Conservation (phyloP, 139 green algal species). For the Nannochloris sp. region DNA sequence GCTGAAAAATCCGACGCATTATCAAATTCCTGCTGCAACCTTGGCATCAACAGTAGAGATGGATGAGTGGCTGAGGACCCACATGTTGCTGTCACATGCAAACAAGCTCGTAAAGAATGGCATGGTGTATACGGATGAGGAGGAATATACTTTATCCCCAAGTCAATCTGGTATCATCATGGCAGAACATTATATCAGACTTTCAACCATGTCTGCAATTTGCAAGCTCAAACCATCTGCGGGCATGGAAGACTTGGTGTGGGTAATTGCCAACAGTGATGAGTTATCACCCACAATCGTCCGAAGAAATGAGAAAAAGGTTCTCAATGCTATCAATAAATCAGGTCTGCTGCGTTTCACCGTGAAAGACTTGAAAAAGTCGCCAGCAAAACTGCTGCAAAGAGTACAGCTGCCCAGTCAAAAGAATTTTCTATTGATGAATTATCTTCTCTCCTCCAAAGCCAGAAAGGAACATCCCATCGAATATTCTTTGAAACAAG, state of each 20-base stretch:
- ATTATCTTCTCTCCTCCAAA: conserved; percentile 54
- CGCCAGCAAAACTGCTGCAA: conserved; percentile 46
- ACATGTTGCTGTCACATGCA: conserved; percentile 44
- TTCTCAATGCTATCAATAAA: conserved; percentile 9
- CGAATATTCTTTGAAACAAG: conserved; percentile 60
- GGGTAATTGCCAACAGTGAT: conserved; percentile 37
- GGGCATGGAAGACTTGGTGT: conserved; percentile 51
- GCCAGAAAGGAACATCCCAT: conserved; percentile 29
- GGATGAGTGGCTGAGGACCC: conserved; percentile 10
- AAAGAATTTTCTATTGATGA: conserved; percentile 79
- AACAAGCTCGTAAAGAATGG: conserved; percentile 45
- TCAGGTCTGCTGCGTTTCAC: conserved; percentile 29
- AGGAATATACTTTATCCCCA: conserved; percentile 41
- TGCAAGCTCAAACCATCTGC: conserved; percentile 11
- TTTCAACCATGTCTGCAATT: conserved; percentile 65
- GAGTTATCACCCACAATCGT: conserved; percentile 40
- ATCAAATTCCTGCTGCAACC: conserved; percentile 22
- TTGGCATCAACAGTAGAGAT: too few species aligned
- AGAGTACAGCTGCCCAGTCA: conserved; percentile 41
- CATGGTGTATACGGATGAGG: conserved; percentile 51
- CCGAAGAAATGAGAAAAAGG: conserved; percentile 26
- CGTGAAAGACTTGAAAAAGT: conserved; percentile 38
- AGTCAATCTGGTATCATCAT: conserved; percentile 57
- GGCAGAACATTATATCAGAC: conserved; percentile 62
- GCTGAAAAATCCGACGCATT: conserved; percentile 23